phyloP scores from a whole-genome alignment of 306 rosid species.

The Hylodesmum podocarpum region DNA sequence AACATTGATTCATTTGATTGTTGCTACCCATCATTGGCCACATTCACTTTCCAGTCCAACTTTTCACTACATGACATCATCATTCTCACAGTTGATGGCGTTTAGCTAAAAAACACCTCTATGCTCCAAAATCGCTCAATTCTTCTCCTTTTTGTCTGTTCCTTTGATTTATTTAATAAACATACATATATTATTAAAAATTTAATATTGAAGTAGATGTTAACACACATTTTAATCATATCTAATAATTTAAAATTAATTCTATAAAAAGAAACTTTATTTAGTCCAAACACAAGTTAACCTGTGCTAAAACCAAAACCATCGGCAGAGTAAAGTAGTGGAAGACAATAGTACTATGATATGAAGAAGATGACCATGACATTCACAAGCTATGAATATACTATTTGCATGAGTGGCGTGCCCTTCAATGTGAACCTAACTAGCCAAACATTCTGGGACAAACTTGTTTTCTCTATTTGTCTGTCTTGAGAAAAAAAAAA shows the following conservation, averaged over 20 bases:
- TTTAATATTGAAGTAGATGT: background rate
- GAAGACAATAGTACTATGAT: background rate
- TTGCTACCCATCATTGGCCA: too few species aligned
- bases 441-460: background rate
- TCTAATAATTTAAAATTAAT: background rate
- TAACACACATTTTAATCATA: background rate
- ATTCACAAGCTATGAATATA: background rate
- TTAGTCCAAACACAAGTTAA: background rate
- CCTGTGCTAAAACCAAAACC: background rate
- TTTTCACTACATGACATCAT: too few species aligned
- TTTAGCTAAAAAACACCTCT: too few species aligned
- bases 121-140: too few species aligned
- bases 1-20: too few species aligned
- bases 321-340: background rate
- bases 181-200: background rate
- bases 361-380: background rate
- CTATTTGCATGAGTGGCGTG: background rate
- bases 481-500: slow-evolving; percentile 31
- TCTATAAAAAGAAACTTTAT: background rate
- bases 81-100: too few species aligned
- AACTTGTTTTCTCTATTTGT: background rate
- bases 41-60: too few species aligned
- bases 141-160: too few species aligned
- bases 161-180: too few species aligned
- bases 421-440: slow-evolving; percentile 19